Percentiles rank a stretch among this genome's conserved stretches.
Conservation (phyloP, 2,329 filamentous ascomycete species). For the Aspergillus fischeri region DNA sequence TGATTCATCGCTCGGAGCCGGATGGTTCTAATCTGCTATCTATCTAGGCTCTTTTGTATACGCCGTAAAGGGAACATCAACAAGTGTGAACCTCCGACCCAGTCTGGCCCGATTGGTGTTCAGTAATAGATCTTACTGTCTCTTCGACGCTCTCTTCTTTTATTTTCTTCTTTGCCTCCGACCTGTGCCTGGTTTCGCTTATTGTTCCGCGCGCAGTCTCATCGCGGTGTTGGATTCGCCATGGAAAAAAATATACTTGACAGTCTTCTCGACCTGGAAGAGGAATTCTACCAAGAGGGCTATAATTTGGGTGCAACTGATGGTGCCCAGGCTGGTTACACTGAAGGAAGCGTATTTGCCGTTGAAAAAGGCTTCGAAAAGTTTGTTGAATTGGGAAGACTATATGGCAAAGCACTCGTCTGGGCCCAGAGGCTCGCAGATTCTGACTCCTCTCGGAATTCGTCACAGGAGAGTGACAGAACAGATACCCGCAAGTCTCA, state of each 20-base stretch:
- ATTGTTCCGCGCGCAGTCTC: neutral
- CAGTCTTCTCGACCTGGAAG: constrained; percentile 56
- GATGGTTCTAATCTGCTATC: constrained; percentile 51
- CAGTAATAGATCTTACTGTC: neutral
- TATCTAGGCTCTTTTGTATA: constrained; percentile 59
- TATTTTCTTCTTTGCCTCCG: neutral
- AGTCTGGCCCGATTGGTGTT: neutral
- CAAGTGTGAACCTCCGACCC: neutral
- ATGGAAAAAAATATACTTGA: constrained; percentile 53
- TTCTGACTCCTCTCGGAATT: constrained; percentile 14
- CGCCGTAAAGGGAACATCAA: constrained; percentile 54
- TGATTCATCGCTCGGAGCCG: constrained; percentile 25
- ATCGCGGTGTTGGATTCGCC: neutral
- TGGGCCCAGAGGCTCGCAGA: constrained; percentile 69
- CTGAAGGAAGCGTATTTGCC: constrained; percentile 86
- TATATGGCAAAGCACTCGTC: constrained; percentile 75
- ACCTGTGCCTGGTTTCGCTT: neutral
- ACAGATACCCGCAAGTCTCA: constrained; percentile 1
- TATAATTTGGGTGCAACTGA: constrained; percentile 71
- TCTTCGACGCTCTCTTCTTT: neutral
- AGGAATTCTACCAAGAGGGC: constrained; percentile 76
- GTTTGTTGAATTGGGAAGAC: constrained; percentile 71
- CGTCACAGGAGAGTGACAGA: constrained; percentile 1
- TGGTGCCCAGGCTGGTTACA: constrained; percentile 70
- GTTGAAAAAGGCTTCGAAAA: constrained; percentile 93